Evolutionary conservation across 2,329 filamentous ascomycete genomes (phyloP).

Genomic region (Aspergillus sp.): DNA sequence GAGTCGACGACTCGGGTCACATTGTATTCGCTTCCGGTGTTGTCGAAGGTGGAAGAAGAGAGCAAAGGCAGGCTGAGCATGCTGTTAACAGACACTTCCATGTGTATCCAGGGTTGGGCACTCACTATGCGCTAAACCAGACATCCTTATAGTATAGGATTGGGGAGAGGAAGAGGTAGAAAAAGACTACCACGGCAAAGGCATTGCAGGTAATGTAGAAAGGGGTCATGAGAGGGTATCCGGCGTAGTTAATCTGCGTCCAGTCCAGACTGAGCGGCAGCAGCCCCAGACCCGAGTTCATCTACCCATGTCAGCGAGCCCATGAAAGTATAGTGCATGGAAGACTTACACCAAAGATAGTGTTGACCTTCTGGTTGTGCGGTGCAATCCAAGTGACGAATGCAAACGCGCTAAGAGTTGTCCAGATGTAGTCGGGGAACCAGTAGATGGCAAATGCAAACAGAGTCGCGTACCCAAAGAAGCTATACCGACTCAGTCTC

Average conservation of each 20-base stretch:
- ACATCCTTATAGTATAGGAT: slow-evolving; percentile 61
- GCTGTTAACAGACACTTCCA: slow-evolving; percentile 1
- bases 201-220: slow-evolving; percentile 58
- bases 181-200: slow-evolving; percentile 56
- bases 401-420: slow-evolving; percentile 50
- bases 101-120: not conserved
- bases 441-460: slow-evolving; percentile 45
- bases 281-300: slow-evolving; percentile 31
- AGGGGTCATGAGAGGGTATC: slow-evolving; percentile 31
- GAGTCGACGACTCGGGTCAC: slow-evolving; percentile 32
- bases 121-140: slow-evolving; percentile 45
- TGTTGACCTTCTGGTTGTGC: slow-evolving; percentile 39
- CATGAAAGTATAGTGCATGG: fast-evolving
- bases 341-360: slow-evolving; percentile 26
- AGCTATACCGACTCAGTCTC: slow-evolving; percentile 23
- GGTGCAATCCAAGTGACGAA: slow-evolving; percentile 52
- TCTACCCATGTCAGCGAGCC: slow-evolving; percentile 11
- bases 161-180: slow-evolving; percentile 52
- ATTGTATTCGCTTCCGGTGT: slow-evolving; percentile 35
- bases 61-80: slow-evolving; percentile 30
- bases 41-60: slow-evolving; percentile 35
- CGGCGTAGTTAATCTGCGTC: slow-evolving; percentile 38
- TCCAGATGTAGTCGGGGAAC: slow-evolving; percentile 54
- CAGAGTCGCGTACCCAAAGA: slow-evolving; percentile 20
- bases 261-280: slow-evolving; percentile 52